Evolutionary conservation across 2,329 filamentous ascomycete species (phyloP).

Genomic region (Didymellaceae sp.): DNA sequence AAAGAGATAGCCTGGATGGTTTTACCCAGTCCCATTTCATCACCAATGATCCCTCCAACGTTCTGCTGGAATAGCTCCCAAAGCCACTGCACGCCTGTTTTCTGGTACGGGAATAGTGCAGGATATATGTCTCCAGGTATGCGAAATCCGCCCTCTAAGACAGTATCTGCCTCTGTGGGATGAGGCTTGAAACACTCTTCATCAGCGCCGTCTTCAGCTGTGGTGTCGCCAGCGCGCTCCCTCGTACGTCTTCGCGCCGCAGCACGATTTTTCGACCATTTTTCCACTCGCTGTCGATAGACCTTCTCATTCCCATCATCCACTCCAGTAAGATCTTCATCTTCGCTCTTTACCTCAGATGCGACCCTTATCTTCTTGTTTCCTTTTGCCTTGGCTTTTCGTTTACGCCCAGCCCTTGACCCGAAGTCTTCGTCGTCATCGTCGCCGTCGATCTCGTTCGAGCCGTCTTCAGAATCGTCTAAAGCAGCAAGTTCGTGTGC

Average conservation of each 20-base stretch:
- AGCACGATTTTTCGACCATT: conserved; percentile 73
- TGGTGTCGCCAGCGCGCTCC: conserved; percentile 41
- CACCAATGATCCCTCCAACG: conserved; percentile 92
- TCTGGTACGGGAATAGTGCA: conserved; percentile 94
- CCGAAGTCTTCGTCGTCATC: conserved; percentile 49
- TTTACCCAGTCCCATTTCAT: conserved; percentile 99
- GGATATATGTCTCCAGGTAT: conserved; percentile 93
- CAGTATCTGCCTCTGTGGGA: conserved; percentile 78
- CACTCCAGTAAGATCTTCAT: conserved; percentile 67
- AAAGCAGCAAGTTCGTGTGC: conserved; percentile 50
- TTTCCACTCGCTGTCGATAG: conserved; percentile 76
- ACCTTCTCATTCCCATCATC: conserved; percentile 89
- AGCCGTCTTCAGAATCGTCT: conserved; percentile 48
- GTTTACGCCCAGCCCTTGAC: conserved; percentile 37
- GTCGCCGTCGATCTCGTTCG: conserved; percentile 44
- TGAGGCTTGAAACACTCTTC: conserved; percentile 86
- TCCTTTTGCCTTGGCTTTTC: conserved; percentile 43
- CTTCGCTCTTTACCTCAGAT: conserved; percentile 28
- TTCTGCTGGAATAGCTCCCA: conserved; percentile 88
- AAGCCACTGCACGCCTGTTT: conserved; percentile 95
- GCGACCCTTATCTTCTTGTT: conserved; percentile 28
- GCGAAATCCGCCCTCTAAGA: conserved; percentile 75
- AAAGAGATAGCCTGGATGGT: conserved; percentile 84
- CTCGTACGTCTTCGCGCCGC: conserved; percentile 61
- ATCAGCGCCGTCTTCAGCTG: conserved; percentile 47